Conservation (phyloP, 257 asterid species). For the Nicotiana obtusifolia region DNA sequence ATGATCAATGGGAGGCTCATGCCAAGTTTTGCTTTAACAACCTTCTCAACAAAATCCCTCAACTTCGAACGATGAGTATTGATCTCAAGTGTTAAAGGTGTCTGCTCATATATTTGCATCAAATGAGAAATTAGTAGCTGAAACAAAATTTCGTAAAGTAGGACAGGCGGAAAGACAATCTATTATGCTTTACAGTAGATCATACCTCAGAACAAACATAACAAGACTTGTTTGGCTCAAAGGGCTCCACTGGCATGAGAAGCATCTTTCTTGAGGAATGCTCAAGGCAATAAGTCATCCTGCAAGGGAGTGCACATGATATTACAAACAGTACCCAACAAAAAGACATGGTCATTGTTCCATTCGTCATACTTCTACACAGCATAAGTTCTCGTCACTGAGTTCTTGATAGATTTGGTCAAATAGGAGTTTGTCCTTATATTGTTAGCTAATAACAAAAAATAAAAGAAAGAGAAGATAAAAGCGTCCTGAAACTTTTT, state of each 20-base stretch:
- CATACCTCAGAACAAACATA: conserved; percentile 94
- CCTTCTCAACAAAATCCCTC: conserved; percentile 85
- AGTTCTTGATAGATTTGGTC: not conserved
- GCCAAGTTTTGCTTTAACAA: conserved; percentile 86
- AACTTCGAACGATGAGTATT: conserved; percentile 71
- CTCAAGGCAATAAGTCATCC: conserved; percentile 98
- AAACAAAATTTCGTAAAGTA: conserved; percentile 6
- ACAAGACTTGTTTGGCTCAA: conserved; percentile 84
- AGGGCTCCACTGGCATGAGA: conserved; percentile 95
- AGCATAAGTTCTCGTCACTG: not conserved
- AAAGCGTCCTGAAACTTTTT: not conserved
- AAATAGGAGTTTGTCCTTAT: not conserved
- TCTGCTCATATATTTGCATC: conserved; percentile 38
- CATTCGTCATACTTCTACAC: not conserved
- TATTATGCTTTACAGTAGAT: not conserved
- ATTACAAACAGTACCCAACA: not conserved
- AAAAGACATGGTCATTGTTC: not conserved
- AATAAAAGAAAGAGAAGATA: not conserved
- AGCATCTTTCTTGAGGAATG: conserved; percentile 90
- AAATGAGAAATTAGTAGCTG: conserved; percentile 11
- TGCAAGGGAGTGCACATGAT: conserved; percentile 24
- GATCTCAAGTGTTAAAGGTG: conserved; percentile 87
- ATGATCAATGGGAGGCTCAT: conserved; percentile 82
- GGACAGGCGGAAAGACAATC: conserved; percentile 1
- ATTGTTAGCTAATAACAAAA: not conserved